phyloP scores from a whole-genome alignment of 352 stramenopile species.

The Pythium phragmitis region DNA sequence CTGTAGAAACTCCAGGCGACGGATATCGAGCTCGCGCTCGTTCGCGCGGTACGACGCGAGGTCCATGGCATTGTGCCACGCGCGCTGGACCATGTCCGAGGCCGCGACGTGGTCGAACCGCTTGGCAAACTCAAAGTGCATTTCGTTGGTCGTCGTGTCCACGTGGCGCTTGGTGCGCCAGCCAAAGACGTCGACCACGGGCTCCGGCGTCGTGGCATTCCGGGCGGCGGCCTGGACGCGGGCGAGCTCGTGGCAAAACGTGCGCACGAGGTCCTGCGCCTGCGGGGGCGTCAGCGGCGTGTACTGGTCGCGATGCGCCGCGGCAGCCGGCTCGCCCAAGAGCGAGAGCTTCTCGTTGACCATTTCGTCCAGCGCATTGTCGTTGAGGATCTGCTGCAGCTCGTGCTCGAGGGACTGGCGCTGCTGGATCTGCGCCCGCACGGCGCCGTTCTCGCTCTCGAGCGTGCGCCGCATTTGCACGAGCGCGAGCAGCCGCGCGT shows the following conservation, averaged over 20 bases:
- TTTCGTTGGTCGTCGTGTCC: slow-evolving; percentile 33
- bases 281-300: slow-evolving; percentile 18
- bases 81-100: slow-evolving; percentile 26
- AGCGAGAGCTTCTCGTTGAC: slow-evolving; percentile 37
- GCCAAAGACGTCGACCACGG: slow-evolving; percentile 34
- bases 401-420: slow-evolving; percentile 17
- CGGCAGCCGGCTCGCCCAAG: slow-evolving; percentile 13
- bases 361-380: slow-evolving; percentile 31
- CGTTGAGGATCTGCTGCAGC: slow-evolving; percentile 26
- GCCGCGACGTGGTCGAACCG: slow-evolving; percentile 30
- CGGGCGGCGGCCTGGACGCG: slow-evolving; percentile 16
- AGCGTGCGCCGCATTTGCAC: slow-evolving; percentile 32
- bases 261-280: slow-evolving; percentile 14
- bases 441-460: slow-evolving; percentile 30
- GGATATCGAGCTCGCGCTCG: slow-evolving; percentile 26
- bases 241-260: slow-evolving; percentile 28
- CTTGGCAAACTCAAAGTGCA: slow-evolving; percentile 45
- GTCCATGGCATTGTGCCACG: slow-evolving; percentile 34
- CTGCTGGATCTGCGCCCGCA: slow-evolving; percentile 17
- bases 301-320: slow-evolving; percentile 10
- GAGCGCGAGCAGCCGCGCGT: slow-evolving; percentile 28
- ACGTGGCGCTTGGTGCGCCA: slow-evolving; percentile 38
- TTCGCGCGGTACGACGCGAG: slow-evolving; percentile 17
- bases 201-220: background rate
- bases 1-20: slow-evolving; percentile 39